Base-by-base conservation (phyloP, 2,329 filamentous ascomycete species). In the Cercospora zeina region DNA sequence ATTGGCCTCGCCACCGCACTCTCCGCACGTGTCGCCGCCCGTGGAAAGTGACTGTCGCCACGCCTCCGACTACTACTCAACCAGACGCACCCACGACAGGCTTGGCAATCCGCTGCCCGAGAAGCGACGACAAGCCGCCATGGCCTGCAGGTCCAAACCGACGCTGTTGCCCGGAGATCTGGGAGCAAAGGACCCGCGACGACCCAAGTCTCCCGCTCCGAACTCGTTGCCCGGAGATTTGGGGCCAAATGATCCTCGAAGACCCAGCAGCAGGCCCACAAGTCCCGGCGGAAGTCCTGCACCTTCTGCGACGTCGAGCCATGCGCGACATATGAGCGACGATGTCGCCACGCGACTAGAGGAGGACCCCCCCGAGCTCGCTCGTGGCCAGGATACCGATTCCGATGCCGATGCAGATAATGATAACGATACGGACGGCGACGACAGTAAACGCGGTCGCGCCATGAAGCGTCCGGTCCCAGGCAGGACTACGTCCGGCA, bases 111-210 rank as follows among this genome's bases (percentile, higher is more conserved):
- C 67, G 0, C 69, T 72, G 6, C 69, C 71, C 14, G 63, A 72
- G 14, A 65, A 67, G 11, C 47, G 66, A 53, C 59, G 66, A 37
- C 62, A 67, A 13, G 64, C 67, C 31, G 72, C 73, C 9, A 74
- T 74, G 69, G 64, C 73, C 34, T 66, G 69, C 3, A 68, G 71
- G 1, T 73, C 58, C 11, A 70, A 70, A 42, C 68, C 74, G 10
- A 64, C 67, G 30, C 64, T 76, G n/a, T 65, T 76, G n/a, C 74
- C 74, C 7, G 74, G 74, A 16, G 74, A 76, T 62, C 68, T 75
- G 4, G 74, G 74, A 14, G 67, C 73, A 4, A 72, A 68, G 37
- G 74, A 76, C 60, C 74, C 74, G 6, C 65, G 74, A 49, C 67
- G 74, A 36, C 68, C 72, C 11, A 69, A 69, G 33, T 74, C 72